phyloP scores from a whole-genome alignment of 495 filamentous ascomycete species.

The Penicillium roqueforti region DNA sequence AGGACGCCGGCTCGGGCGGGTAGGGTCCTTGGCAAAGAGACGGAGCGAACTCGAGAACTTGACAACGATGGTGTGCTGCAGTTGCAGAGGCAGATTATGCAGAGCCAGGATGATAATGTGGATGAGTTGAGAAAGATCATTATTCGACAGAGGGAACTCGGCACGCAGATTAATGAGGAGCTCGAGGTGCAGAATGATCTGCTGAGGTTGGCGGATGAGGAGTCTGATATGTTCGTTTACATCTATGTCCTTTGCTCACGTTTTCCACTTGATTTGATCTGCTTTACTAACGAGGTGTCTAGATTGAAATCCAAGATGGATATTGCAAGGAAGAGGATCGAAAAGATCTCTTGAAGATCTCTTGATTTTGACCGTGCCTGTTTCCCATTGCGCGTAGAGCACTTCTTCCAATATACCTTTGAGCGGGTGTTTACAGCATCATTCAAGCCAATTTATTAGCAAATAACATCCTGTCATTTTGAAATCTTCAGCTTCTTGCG shows the following conservation, averaged over 20 bases:
- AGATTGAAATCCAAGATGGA: constrained; percentile 71
- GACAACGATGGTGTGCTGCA: constrained; percentile 88
- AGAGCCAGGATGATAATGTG: constrained; percentile 79
- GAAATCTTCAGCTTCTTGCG: neutral
- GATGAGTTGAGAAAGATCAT: constrained; percentile 73
- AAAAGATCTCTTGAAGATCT: constrained; percentile 75
- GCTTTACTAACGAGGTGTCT: constrained; percentile 20
- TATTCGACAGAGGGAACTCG: constrained; percentile 77
- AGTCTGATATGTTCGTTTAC: constrained; percentile 57
- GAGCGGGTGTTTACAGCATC: neutral
- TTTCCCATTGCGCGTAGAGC: neutral
- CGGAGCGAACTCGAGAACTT: constrained; percentile 77
- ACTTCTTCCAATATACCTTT: neutral
- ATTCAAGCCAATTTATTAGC: neutral
- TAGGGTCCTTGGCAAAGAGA: constrained; percentile 83
- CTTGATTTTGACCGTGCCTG: constrained; percentile 30
- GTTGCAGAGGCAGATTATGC: constrained; percentile 78
- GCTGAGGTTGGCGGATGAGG: constrained; percentile 69
- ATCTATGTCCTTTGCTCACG: constrained; percentile 12
- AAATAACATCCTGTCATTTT: neutral
- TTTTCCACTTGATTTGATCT: neutral
- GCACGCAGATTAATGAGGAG: constrained; percentile 78
- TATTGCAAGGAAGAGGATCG: constrained; percentile 76
- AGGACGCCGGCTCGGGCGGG: constrained; percentile 42
- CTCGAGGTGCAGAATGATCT: constrained; percentile 79